phyloP scores from a whole-genome alignment of 192 early-diverging fungal genomes.

The Linnemannia elongata region DNA sequence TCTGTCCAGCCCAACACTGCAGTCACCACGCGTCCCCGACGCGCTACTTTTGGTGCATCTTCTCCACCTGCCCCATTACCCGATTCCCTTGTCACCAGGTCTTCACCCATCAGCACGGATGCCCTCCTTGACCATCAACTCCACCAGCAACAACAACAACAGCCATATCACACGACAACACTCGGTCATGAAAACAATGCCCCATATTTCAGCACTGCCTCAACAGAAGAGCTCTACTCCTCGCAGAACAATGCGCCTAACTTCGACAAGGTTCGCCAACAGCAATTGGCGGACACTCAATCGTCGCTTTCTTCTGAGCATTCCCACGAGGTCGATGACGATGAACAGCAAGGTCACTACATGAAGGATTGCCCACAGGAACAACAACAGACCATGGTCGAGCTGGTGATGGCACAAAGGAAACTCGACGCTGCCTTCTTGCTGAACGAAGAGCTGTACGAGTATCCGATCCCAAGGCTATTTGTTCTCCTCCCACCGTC shows the following conservation, averaged over 20 bases:
- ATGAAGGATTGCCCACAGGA: background rate
- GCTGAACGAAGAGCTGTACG: background rate
- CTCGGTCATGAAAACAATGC: background rate
- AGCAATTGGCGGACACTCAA: slow-evolving; percentile 3
- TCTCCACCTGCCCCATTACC: background rate
- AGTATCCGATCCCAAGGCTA: background rate
- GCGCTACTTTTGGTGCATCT: background rate
- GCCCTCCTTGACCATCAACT: background rate
- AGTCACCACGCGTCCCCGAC: background rate
- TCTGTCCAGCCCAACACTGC: background rate
- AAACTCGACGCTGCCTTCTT: background rate
- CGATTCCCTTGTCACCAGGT: background rate
- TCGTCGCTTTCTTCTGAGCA: background rate
- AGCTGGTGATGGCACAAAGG: background rate
- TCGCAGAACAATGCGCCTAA: background rate
- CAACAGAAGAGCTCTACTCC: background rate
- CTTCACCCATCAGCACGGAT: background rate
- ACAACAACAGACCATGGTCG: background rate
- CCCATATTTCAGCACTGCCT: background rate
- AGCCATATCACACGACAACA: background rate
- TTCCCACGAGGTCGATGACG: background rate
- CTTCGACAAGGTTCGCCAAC: background rate
- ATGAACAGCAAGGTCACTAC: background rate
- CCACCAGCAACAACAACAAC: background rate
- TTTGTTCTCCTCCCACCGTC: background rate